Conservation (phyloP, 2,329 filamentous ascomycete species). For the Claviceps pazoutovae region DNA sequence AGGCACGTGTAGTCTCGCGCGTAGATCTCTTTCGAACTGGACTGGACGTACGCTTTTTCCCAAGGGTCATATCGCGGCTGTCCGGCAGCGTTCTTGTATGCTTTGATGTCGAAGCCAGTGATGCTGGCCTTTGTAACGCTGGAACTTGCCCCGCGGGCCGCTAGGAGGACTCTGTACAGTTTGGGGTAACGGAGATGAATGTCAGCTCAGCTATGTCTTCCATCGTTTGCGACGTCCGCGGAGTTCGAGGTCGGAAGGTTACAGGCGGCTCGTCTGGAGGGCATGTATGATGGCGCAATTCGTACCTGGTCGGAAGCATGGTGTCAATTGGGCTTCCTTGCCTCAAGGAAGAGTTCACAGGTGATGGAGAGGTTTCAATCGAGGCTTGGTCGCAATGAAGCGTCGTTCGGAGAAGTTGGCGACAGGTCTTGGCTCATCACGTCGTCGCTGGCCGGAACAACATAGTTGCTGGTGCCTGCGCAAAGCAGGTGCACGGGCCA, state of each 20-base stretch:
- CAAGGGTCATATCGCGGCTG: constrained; percentile 51
- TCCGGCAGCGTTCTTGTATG: constrained; percentile 59
- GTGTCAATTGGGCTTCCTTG: constrained; percentile 9
- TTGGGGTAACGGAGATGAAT: background rate
- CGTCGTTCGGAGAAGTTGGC: background rate
- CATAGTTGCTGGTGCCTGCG: constrained; percentile 5
- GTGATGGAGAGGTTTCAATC: background rate
- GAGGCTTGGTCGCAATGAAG: constrained; percentile 1
- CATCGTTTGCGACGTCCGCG: background rate
- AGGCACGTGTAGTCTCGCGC: no score
- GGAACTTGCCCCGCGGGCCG: constrained; percentile 40
- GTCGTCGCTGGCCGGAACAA: constrained; percentile 11
- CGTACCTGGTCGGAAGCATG: constrained; percentile 28
- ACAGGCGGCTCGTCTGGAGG: constrained; percentile 1
- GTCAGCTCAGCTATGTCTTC: constrained; percentile 2
- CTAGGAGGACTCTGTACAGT: constrained; percentile 30
- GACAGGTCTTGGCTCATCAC: no score
- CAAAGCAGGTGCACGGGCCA: background rate
- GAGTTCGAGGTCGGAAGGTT: background rate
- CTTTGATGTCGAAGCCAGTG: constrained; percentile 82
- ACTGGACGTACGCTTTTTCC: constrained; percentile 43
- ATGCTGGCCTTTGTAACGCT: constrained; percentile 77
- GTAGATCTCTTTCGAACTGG: background rate
- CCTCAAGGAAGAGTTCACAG: background rate
- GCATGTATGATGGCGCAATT: background rate